Evolutionary conservation across 1,139 yeast genomes (phyloP), one percentile per base, ranked within the genome.

Genomic region (Debaryomyces psychrophilus): DNA sequence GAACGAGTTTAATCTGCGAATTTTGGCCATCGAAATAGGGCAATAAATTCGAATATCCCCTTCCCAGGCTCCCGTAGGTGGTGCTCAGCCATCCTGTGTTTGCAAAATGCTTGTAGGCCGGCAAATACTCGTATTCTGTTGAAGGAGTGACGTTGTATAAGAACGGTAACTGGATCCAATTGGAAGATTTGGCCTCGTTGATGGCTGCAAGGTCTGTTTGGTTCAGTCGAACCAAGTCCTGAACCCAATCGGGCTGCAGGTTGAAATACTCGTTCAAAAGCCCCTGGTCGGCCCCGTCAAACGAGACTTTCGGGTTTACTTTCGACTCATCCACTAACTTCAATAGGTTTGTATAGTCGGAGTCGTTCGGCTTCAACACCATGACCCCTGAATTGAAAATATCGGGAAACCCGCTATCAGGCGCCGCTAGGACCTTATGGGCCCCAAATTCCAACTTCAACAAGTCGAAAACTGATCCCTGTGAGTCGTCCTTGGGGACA

Each of bases 231-330:
- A 60, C 50, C 18, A 58, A 39, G 11, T 51, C 51, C n/a, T 44
- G 50, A 2, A 73, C 73, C 79, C 79, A 74, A 55, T 74, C 75
- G 9, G 78, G 77, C 52, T 65, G 60, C 5, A 63, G 62, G 50
- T 80, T 83, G 63, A 90, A 90, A 61, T 79, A 87, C 61, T 88
- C 90, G 64, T 93, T 93, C 55, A 93, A 71, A 39, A 93, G 72
- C 8, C 98, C 98, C 66, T 93, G 98, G 65, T 93, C 99, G 3
- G 97, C 96, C 44, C 97, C 97, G 64, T 92, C 98, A 60, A 90
- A 89, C 0, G 93, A 82, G 56, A 15, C 76, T 70, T 14, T 56
- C 50, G 14, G 63, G 57, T 23, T 62, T 45, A 7, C 11, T 12
- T 9, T 17, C 7, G 62, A 49, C 43, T 57, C 45, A 35, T 51